Conservation (phyloP, 805 yeast genomes). For the Priceomyces melissophilus region DNA sequence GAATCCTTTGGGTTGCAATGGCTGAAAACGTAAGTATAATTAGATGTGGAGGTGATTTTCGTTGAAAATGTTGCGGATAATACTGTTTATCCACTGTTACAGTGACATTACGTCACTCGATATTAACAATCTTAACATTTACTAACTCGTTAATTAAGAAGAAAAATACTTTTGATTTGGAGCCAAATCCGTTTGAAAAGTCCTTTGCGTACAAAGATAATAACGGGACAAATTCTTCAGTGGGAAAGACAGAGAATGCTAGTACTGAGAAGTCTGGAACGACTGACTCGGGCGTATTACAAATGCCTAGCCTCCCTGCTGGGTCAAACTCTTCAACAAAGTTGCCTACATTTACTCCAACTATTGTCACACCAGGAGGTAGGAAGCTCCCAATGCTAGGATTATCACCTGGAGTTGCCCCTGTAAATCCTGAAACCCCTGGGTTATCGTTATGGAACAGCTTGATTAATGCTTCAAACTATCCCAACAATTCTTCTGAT, state of each 20-base stretch:
- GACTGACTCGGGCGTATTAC: conserved; percentile 20
- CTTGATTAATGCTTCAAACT: conserved; percentile 40
- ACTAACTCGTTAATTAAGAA: conserved; percentile 24
- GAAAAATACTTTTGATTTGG: conserved; percentile 64
- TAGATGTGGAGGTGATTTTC: too few relatives aligned
- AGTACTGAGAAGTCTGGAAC: conserved; percentile 3
- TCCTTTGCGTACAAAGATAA: conserved; percentile 73
- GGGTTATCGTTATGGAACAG: conserved; percentile 49
- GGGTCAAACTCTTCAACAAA: conserved; percentile 18
- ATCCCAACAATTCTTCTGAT: conserved; percentile 8
- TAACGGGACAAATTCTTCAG: conserved; percentile 1
- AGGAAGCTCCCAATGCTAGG: conserved; percentile 54
- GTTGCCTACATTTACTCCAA: conserved; percentile 38
- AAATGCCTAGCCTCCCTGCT: conserved; percentile 30
- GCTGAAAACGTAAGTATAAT: conserved; percentile 15
- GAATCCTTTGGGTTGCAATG: conserved; percentile 6
- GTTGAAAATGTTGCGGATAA: neutral
- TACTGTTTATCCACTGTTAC: neutral
- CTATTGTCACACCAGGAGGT: conserved; percentile 58
- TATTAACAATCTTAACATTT: conserved; percentile 3
- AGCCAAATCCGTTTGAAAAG: conserved; percentile 93
- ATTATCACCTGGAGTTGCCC: conserved; percentile 40
- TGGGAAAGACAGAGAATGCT: conserved; percentile 1
- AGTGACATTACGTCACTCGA: conserved; percentile 13
- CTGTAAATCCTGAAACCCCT: conserved; percentile 49